phyloP scores from a whole-genome alignment of 1,284 basidiomycete species.

The Melampsora larici-populina region DNA sequence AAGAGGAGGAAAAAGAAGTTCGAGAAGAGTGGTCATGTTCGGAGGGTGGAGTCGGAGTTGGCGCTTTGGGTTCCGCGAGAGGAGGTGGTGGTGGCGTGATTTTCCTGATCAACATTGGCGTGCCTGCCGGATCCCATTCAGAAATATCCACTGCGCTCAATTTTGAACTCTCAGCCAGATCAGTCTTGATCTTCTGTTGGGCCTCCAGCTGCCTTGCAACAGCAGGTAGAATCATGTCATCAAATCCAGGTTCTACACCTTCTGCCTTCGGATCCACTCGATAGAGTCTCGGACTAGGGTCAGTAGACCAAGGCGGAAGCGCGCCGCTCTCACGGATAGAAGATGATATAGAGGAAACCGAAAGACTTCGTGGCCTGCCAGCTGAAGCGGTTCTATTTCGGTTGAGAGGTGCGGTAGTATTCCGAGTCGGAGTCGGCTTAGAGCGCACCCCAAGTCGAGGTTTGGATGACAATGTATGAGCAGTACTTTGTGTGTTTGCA shows the following conservation, averaged over 20 bases:
- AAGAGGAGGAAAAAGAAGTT: not conserved
- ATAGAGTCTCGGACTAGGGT: slow-evolving; percentile 34
- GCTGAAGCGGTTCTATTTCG: not conserved
- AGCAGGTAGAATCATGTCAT: slow-evolving; percentile 38
- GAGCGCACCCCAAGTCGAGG: not conserved
- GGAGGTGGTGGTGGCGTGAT: slow-evolving; percentile 2
- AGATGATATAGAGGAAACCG: slow-evolving; percentile 9
- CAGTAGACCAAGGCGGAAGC: slow-evolving; percentile 31
- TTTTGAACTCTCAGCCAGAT: not conserved
- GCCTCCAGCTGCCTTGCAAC: slow-evolving; percentile 38
- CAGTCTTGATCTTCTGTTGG: slow-evolving; percentile 14
- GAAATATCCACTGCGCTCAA: not conserved
- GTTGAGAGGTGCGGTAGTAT: slow-evolving; percentile 1
- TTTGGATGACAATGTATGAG: not conserved
- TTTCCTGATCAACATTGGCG: not conserved
- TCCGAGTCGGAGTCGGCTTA: not conserved
- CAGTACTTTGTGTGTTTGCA: not conserved
- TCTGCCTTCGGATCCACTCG: slow-evolving; percentile 10
- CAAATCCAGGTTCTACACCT: slow-evolving; percentile 20
- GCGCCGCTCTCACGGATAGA: not conserved
- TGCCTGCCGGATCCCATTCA: slow-evolving; percentile 5
- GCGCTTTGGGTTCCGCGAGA: not conserved
- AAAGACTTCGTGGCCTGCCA: slow-evolving; percentile 19
- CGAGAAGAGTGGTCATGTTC: not conserved
- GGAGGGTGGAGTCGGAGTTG: not conserved